Evolutionary conservation across 2,329 filamentous ascomycete species (phyloP).

Genomic region (Chrysoporthe cubensis): DNA sequence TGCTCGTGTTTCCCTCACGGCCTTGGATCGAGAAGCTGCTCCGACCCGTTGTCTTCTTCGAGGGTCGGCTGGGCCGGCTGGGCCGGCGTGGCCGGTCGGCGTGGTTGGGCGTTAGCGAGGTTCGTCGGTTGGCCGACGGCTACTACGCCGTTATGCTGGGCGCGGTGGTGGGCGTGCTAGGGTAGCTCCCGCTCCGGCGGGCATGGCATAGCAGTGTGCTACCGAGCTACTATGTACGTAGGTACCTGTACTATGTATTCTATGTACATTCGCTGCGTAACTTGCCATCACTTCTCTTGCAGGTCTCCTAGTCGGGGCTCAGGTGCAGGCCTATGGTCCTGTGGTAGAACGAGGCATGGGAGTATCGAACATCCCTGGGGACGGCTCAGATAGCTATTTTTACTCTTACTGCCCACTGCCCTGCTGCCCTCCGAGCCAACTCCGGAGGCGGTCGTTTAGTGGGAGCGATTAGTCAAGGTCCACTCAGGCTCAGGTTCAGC

Average conservation of each 20-base stretch:
- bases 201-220: not conserved
- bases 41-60: not conserved
- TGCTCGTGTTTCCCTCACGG: not conserved
- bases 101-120: not conserved
- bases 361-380: not conserved
- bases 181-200: not conserved
- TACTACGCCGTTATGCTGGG: not conserved
- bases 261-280: too few species aligned
- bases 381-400: not conserved
- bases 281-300: too few species aligned
- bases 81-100: too few species aligned
- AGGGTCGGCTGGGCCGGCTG: too few species aligned
- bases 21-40: not conserved
- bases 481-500: too few species aligned
- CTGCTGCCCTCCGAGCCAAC: constrained; percentile 3
- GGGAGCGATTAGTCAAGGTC: constrained; percentile 9
- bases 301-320: too few species aligned
- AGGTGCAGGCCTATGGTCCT: too few species aligned
- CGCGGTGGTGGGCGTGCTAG: not conserved
- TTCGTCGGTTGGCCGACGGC: not conserved
- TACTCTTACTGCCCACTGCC: too few species aligned
- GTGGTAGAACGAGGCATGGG: too few species aligned
- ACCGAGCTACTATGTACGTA: not conserved
- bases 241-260: not conserved
- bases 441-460: constrained; percentile 5